Evolutionary conservation across 108 stramenopile genomes (phyloP).

Genomic region (Skeletonema potamos): DNA sequence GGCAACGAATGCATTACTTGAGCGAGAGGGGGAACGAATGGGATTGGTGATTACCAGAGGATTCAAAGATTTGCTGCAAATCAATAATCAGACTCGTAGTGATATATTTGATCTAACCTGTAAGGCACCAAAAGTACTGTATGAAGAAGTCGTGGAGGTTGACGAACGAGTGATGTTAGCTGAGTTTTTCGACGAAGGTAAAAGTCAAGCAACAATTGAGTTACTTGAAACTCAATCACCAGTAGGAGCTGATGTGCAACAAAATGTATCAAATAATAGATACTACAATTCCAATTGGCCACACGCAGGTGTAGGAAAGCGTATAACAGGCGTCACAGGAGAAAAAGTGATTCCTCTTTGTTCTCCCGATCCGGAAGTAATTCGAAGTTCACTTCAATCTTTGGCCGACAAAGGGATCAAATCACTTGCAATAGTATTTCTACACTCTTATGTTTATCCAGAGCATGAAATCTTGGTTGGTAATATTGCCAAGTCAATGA

Average conservation of each 20-base stretch:
- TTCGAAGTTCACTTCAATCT: slow-evolving; percentile 64
- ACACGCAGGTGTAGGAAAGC: slow-evolving; percentile 34
- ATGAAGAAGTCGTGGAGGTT: slow-evolving; percentile 91
- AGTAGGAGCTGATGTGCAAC: not conserved
- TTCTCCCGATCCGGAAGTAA: slow-evolving; percentile 62
- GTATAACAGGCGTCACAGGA: slow-evolving; percentile 71
- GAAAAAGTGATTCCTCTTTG: slow-evolving; percentile 64
- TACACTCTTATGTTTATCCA: slow-evolving; percentile 85
- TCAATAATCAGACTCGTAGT: slow-evolving; percentile 94
- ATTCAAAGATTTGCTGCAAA: slow-evolving; percentile 89
- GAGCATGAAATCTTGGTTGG: slow-evolving; percentile 89
- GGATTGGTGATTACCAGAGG: slow-evolving; percentile 91
- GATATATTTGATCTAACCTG: slow-evolving; percentile 89
- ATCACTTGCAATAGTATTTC: slow-evolving; percentile 85
- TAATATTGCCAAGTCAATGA: slow-evolving; percentile 76
- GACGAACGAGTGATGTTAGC: slow-evolving; percentile 91
- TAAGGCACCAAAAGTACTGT: slow-evolving; percentile 77
- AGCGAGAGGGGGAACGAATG: slow-evolving; percentile 91
- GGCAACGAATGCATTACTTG: slow-evolving; percentile 96
- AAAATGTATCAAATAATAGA: slow-evolving; percentile 15
- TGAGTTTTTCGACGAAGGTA: slow-evolving; percentile 56
- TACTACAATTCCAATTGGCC: slow-evolving; percentile 19
- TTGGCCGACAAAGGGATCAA: slow-evolving; percentile 77
- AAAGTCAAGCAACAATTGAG: slow-evolving; percentile 19
- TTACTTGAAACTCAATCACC: slow-evolving; percentile 4